Conservation (phyloP, 2,329 filamentous ascomycete species). For the Penicillium sp. region DNA sequence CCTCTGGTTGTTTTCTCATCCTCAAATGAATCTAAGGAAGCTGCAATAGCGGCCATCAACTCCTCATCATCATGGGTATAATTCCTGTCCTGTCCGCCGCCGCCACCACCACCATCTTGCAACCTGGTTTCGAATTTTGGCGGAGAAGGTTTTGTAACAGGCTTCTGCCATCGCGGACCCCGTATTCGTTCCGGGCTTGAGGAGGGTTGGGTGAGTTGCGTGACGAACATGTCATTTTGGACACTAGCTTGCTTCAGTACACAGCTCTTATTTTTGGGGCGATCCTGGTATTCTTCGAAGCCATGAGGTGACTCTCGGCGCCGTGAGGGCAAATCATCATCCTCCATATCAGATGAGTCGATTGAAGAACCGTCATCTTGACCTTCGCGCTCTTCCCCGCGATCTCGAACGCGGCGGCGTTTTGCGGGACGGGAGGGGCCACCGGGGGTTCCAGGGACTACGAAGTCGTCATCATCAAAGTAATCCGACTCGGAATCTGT, state of each 20-base stretch:
- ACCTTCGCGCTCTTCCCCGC: slow-evolving; percentile 10
- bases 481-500: slow-evolving; percentile 32
- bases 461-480: slow-evolving; percentile 32
- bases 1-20: slow-evolving; percentile 24
- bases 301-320: slow-evolving; percentile 14
- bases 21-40: slow-evolving; percentile 40
- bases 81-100: slow-evolving; percentile 5
- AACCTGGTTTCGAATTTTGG: slow-evolving; percentile 11
- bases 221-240: slow-evolving; percentile 48
- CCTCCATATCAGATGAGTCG: slow-evolving; percentile 22
- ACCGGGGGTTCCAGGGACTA: slow-evolving; percentile 25
- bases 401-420: slow-evolving; percentile 33
- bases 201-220: slow-evolving; percentile 47
- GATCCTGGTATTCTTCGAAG: slow-evolving; percentile 21
- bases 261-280: slow-evolving; percentile 42
- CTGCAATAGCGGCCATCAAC: slow-evolving; percentile 38
- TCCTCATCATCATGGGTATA: slow-evolving; percentile 30
- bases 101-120: slow-evolving; percentile 6
- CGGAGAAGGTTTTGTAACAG: slow-evolving; percentile 29
- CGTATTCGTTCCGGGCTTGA: slow-evolving; percentile 53
- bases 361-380: slow-evolving; percentile 17
- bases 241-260: slow-evolving; percentile 40
- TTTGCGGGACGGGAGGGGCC: slow-evolving; percentile 31
- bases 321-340: slow-evolving; percentile 18
- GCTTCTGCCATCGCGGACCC: slow-evolving; percentile 52